Evolutionary conservation across 108 stramenopile genomes (phyloP), one percentile per base, ranked within the genome.

Genomic region (Cyclotella choctawhatcheeana): DNA sequence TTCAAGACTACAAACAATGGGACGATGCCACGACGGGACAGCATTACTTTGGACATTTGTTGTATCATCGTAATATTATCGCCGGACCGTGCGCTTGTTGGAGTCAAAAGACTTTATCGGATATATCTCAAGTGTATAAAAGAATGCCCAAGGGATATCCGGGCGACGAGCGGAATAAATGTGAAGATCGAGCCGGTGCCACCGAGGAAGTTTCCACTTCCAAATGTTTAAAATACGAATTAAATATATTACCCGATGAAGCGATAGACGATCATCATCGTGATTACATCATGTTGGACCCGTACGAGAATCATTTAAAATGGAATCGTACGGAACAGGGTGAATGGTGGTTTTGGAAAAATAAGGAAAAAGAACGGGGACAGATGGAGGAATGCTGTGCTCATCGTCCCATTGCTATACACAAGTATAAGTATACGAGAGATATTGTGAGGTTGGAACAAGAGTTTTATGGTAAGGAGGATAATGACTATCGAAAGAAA

Each of bases 281-380:
- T 4, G 74, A 75, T 26, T 66, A 37, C 27, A 33, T 75, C 31
- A 51, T 67, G 24, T 18, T 67, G 17, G 74, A 75, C 24, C 48
- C 58, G 31, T 75, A 67, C 61, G 52, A 34, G 3, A 59, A 60
- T 50, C 52, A 59, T 0, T 44, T 77, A 0, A 40, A 16, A 2
- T 77, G 76, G 76, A 77, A 77, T 45, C 43, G 76, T 0, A 77
- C 76, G 0, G 47, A 77, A 31, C 76, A 77, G 68, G 76, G 76
- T 26, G 76, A 77, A 56, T 77, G 76, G 76, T 77, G 76, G 76
- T 77, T 33, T 69, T 77, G 76, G 76, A 69, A 64, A 33, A 68
- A 68, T 3, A 77, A 77, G 47, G 67, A 67, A 16, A 24, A 53
- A 16, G 56, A 69, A 33, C 54, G 48, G 7, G 76, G 76, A n/a